A percentile compares a stretch with the other conserved stretches of the same genome.
These are phyloP conservation scores for Chytriomyces hyalinus DNA, from an alignment of 192 early-diverging fungal genomes.

Conservation along the genomic window DNA sequence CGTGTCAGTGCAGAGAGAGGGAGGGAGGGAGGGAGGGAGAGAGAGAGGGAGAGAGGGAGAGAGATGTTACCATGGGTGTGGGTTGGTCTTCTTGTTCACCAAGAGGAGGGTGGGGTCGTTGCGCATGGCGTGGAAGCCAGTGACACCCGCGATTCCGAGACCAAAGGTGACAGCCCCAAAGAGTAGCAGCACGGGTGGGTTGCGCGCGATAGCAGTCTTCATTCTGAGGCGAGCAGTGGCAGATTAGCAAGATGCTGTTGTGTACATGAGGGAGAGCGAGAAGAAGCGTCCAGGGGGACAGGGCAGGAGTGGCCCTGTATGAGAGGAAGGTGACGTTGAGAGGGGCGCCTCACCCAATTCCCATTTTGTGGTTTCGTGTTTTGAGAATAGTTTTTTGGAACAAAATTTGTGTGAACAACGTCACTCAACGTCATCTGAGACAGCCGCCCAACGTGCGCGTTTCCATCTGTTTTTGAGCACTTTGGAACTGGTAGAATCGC, in stretches of 20 bases:
- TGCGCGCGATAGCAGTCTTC: neutral
- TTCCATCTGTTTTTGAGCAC: no score
- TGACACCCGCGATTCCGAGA: slow-evolving; percentile 10
- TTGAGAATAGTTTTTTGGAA: no score
- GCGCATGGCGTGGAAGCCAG: slow-evolving; percentile 10
- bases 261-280: neutral
- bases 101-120: slow-evolving; percentile 25
- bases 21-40: no score
- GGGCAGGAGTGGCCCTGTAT: neutral
- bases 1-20: no score
- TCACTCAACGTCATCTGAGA: no score
- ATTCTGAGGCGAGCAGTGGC: neutral
- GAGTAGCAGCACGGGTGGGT: slow-evolving; percentile 23
- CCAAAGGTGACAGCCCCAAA: slow-evolving; percentile 13
- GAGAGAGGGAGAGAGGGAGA: no score
- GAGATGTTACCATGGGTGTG: slow-evolving; percentile 12
- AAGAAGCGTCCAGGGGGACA: neutral
- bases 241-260: neutral
- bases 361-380: slow-evolving; percentile 8
- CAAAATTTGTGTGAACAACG: neutral
- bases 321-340: neutral
- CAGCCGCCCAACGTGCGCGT: no score
- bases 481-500: no score
- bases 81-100: slow-evolving; percentile 20
- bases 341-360: slow-evolving; percentile 13